phyloP scores from a whole-genome alignment of 164 flowering plant species.

The Sextonia rubra region DNA sequence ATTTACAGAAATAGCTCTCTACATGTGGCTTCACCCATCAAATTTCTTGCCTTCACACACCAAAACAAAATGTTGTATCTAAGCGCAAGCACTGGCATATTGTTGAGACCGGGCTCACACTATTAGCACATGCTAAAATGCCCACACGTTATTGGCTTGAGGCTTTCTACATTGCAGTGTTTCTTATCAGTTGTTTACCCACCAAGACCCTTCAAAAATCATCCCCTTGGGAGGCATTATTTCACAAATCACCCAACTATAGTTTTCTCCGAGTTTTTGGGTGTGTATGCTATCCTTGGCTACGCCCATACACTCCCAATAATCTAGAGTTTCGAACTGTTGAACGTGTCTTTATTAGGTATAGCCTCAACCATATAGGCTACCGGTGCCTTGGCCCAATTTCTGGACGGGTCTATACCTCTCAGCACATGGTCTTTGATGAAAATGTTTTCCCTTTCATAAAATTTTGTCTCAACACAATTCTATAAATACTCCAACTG shows the following conservation, averaged over 20 bases:
- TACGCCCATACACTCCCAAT: no score
- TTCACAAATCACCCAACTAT: not conserved
- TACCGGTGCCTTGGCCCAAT: not conserved
- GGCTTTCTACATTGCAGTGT: not conserved
- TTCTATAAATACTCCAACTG: no score
- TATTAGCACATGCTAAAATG: not conserved
- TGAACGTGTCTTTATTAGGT: not conserved
- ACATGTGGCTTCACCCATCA: not conserved
- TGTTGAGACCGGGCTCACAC: not conserved
- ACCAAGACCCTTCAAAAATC: no score
- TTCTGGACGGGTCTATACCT: not conserved
- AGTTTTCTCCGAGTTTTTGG: not conserved
- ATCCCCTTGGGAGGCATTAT: no score
- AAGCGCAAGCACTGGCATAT: not conserved
- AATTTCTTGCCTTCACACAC: not conserved
- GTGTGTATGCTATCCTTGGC: not conserved
- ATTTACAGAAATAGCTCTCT: not conserved
- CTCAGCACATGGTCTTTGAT: not conserved
- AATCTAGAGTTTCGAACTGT: not conserved
- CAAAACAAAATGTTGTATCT: not conserved
- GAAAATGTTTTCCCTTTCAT: not conserved
- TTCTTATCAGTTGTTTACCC: not conserved
- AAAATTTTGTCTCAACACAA: no score
- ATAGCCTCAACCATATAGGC: not conserved
- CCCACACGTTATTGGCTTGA: not conserved